Conservation (phyloP, 2,329 filamentous ascomycete genomes). For the Leptographium lundbergii region DNA sequence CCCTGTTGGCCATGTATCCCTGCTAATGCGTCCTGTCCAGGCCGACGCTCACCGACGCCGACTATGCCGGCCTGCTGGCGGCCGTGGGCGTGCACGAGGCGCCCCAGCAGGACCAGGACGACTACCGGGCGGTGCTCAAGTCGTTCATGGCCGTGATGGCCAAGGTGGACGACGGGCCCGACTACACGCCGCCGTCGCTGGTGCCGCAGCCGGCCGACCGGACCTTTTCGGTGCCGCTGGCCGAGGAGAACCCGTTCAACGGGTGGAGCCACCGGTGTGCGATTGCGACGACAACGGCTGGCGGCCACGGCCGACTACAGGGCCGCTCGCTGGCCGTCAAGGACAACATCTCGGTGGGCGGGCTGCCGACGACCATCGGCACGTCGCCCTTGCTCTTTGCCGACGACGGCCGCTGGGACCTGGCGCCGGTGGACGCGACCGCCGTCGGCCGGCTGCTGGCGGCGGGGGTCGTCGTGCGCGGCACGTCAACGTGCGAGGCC, state of each 20-base stretch:
- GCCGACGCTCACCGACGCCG: not conserved
- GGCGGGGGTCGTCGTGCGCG: constrained; percentile 56
- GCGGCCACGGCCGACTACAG: constrained; percentile 40
- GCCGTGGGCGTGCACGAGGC: constrained; percentile 10
- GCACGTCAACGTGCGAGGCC: constrained; percentile 61
- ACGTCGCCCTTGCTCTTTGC: constrained; percentile 29
- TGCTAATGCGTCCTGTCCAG: not conserved
- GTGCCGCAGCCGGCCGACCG: constrained; percentile 10
- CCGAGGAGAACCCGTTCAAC: constrained; percentile 18
- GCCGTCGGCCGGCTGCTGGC: constrained; percentile 27
- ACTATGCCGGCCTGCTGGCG: constrained; percentile 8
- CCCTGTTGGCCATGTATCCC: no score
- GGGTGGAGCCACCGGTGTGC: constrained; percentile 21
- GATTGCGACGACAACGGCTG: constrained; percentile 3
- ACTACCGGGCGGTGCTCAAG: constrained; percentile 16
- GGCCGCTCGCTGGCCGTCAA: constrained; percentile 63
- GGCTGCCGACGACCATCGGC: constrained; percentile 41
- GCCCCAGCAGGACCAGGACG: constrained; percentile 13
- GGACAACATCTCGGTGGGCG: constrained; percentile 61
- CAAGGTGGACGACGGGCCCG: constrained; percentile 11
- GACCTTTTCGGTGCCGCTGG: constrained; percentile 11
- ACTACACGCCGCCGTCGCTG: constrained; percentile 16
- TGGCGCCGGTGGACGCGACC: constrained; percentile 44
- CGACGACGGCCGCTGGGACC: constrained; percentile 42
- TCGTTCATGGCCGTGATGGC: constrained; percentile 18